Evolutionary conservation across 2,329 filamentous ascomycete species (phyloP).

Genomic region (Atkinsonella texensis): DNA sequence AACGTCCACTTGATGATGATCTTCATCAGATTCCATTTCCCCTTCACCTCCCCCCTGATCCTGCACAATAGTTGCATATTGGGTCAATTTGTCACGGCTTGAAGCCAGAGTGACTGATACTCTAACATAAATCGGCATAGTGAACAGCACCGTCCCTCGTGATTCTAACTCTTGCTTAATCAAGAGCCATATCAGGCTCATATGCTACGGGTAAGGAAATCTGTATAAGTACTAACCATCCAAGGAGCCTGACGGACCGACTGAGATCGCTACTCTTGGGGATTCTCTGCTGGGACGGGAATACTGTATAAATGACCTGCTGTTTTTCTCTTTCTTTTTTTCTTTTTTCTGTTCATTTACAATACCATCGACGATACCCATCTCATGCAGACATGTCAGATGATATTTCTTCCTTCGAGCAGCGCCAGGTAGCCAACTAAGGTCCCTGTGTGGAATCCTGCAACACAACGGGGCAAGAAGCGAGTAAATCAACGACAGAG

Average conservation of each 20-base stretch:
- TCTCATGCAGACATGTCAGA: background rate
- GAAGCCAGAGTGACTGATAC: background rate
- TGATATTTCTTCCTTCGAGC: background rate
- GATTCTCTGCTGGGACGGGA: background rate
- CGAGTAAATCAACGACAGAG: background rate
- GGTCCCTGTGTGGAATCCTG: background rate
- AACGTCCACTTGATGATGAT: constrained; percentile 1
- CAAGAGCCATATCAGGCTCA: background rate
- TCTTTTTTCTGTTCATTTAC: no score
- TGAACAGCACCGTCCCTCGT: background rate
- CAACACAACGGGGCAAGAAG: background rate
- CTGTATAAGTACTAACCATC: background rate
- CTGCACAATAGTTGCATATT: background rate
- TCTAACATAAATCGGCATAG: background rate
- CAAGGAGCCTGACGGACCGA: background rate
- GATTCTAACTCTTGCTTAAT: background rate
- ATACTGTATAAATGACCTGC: background rate
- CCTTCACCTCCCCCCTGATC: background rate
- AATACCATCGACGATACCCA: background rate
- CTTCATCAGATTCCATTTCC: background rate
- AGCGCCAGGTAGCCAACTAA: background rate
- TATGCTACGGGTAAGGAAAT: background rate
- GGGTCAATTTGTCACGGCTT: background rate
- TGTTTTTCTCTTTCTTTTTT: background rate
- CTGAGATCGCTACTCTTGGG: background rate